These are phyloP conservation scores for Beauveria brongniartii DNA, from an alignment of 2,329 filamentous ascomycete species.

Conservation along the genomic window DNA sequence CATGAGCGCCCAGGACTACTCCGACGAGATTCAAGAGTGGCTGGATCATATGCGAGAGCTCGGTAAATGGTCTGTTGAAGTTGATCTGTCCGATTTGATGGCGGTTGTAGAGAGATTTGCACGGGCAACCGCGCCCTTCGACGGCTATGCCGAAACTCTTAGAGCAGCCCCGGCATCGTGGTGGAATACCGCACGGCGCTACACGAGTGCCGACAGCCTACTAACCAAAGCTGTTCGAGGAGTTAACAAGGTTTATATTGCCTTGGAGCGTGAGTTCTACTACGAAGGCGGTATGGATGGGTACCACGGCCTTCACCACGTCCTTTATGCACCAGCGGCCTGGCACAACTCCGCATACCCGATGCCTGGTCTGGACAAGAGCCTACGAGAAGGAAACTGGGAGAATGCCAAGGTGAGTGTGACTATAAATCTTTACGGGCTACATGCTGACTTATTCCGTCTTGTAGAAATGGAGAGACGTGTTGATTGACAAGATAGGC, in stretches of 20 bases:
- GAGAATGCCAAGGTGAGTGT: neutral
- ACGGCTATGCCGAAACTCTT: neutral
- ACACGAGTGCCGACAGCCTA: neutral
- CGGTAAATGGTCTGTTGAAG: slow-evolving; percentile 16
- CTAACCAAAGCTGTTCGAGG: neutral
- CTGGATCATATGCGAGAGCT: slow-evolving; percentile 24
- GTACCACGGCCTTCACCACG: neutral
- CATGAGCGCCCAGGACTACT: slow-evolving; percentile 34
- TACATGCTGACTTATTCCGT: neutral
- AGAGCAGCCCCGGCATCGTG: neutral
- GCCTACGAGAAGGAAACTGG: neutral
- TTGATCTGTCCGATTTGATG: slow-evolving; percentile 31
- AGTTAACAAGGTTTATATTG: neutral
- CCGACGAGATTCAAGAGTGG: slow-evolving; percentile 29
- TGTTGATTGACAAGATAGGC: neutral
- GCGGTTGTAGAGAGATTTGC: slow-evolving; percentile 31
- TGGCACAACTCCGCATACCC: neutral
- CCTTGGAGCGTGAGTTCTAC: slow-evolving; percentile 2
- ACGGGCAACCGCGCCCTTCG: neutral
- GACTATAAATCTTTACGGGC: neutral
- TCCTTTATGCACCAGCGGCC: neutral
- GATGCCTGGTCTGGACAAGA: slow-evolving; percentile 4
- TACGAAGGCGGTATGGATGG: slow-evolving; percentile 6
- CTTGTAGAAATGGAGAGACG: neutral
- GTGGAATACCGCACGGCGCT: neutral